Percentiles rank a stretch among this genome's conserved stretches.
Evolutionary conservation across 2,329 filamentous ascomycete genomes (phyloP).

Genomic region (Venturia aucupariae): DNA sequence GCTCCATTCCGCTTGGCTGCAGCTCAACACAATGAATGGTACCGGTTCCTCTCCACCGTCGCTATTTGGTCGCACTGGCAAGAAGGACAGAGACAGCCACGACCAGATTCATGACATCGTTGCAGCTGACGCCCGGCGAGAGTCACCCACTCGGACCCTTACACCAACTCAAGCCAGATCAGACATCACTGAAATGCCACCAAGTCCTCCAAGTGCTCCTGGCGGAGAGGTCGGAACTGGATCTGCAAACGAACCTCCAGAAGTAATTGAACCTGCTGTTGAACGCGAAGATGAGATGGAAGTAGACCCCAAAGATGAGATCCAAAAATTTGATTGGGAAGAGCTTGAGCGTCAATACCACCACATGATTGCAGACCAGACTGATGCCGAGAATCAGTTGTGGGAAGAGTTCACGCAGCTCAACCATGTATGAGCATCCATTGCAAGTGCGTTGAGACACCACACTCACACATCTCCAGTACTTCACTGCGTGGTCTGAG

Average conservation of each 20-base stretch:
- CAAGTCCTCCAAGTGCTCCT: neutral
- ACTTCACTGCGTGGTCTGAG: conserved; percentile 71
- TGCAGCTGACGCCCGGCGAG: neutral
- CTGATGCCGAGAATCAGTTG: conserved; percentile 54
- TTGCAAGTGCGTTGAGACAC: neutral
- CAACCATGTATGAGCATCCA: conserved; percentile 25
- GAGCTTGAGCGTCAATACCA: conserved; percentile 64
- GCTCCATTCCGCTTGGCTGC: neutral
- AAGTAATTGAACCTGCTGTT: neutral
- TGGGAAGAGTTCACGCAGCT: conserved; percentile 54
- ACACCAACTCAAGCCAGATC: neutral
- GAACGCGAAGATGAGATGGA: conserved; percentile 19
- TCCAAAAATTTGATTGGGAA: conserved; percentile 63
- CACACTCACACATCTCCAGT: conserved; percentile 41
- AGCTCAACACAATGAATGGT: neutral
- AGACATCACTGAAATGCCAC: neutral
- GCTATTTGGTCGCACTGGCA: neutral
- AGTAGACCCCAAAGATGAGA: conserved; percentile 22
- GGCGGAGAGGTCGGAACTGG: neutral
- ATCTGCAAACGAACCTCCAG: neutral
- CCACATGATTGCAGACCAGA: conserved; percentile 52
- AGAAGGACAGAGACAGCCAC: neutral
- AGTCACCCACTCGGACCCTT: neutral
- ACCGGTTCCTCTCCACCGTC: neutral
- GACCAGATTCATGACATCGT: neutral